phyloP scores from a whole-genome alignment of 495 filamentous ascomycete genomes.

The Hyaloscypha variabilis region DNA sequence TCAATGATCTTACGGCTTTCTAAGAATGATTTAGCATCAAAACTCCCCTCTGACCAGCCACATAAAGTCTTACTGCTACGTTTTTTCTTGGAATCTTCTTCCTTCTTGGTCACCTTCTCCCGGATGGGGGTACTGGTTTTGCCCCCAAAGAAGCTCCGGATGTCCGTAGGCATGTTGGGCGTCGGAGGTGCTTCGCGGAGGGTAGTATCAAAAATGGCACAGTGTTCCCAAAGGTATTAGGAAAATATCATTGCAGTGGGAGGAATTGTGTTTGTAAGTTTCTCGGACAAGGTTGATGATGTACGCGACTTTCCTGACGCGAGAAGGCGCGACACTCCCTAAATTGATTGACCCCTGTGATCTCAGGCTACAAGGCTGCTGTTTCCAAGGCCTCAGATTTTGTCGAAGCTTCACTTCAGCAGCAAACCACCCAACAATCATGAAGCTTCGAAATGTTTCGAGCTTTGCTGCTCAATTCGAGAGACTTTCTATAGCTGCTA shows the following conservation, averaged over 20 bases:
- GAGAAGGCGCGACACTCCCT: constrained; percentile 63
- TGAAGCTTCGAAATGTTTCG: constrained; percentile 27
- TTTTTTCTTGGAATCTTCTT: constrained; percentile 48
- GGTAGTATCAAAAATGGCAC: not conserved
- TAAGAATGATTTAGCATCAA: constrained; percentile 32
- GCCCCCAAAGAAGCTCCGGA: constrained; percentile 77
- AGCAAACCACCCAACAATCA: constrained; percentile 15
- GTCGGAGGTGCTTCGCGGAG: not conserved
- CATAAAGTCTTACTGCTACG: constrained; percentile 32
- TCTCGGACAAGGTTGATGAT: constrained; percentile 76
- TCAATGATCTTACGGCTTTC: constrained; percentile 72
- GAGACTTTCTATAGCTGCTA: constrained; percentile 25
- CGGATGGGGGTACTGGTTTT: constrained; percentile 55
- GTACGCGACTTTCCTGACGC: constrained; percentile 73
- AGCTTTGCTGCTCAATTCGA: constrained; percentile 32
- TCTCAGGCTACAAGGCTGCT: constrained; percentile 5
- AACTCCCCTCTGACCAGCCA: not conserved
- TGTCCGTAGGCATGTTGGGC: constrained; percentile 69
- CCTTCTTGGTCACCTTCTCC: constrained; percentile 44
- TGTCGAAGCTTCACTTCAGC: constrained; percentile 15
- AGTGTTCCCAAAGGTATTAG: not conserved
- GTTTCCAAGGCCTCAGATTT: not conserved
- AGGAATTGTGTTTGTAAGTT: constrained; percentile 2
- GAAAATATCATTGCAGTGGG: not conserved
- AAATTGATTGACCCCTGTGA: constrained; percentile 52